Percentiles rank a stretch among this genome's conserved stretches.
Conservation (phyloP, 129 eudicot species). For the Solidago caesia region DNA sequence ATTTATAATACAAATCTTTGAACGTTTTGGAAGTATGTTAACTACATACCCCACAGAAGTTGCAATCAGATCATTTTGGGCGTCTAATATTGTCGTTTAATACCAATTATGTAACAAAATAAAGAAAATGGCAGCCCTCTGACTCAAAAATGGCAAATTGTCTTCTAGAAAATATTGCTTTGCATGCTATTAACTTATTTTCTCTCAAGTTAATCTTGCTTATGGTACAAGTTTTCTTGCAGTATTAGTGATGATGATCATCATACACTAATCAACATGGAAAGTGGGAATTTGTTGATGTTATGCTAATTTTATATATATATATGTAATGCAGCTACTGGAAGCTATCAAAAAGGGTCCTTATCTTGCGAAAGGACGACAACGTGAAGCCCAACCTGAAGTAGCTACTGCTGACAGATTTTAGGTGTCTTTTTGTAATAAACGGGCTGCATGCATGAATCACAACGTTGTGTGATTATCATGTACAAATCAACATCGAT, state of each 20-base stretch:
- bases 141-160: background rate
- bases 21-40: background rate
- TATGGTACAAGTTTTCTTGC: background rate
- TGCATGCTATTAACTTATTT: background rate
- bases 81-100: background rate
- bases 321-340: conserved; percentile 49
- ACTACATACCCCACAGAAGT: background rate
- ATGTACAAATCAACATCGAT: conserved; percentile 11
- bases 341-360: conserved; percentile 88
- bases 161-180: background rate
- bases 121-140: background rate
- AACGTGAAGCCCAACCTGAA: conserved; percentile 75
- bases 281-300: background rate
- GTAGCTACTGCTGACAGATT: conserved; percentile 79
- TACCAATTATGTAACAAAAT: background rate
- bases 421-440: conserved; percentile 23
- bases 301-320: background rate
- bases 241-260: background rate
- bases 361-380: conserved; percentile 58
- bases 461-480: background rate
- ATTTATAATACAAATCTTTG: background rate
- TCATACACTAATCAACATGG: background rate
- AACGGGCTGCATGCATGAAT: background rate
- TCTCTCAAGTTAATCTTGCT: background rate
- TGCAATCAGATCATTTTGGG: background rate